These are phyloP conservation scores for Hypericum perforatum DNA, from an alignment of 345 rosid genomes.

Conservation along the genomic window DNA sequence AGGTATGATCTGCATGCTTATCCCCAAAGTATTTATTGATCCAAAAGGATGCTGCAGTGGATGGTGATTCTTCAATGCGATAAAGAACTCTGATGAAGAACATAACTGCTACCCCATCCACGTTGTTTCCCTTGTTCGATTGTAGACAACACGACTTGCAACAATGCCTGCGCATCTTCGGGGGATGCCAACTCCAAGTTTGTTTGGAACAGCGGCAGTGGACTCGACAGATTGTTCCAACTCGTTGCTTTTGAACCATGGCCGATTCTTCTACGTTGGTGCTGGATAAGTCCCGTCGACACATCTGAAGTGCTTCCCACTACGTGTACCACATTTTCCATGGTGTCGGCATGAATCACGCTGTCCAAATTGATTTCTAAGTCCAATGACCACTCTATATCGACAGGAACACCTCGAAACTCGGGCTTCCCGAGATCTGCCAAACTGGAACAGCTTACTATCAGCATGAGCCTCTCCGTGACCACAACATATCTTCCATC, in stretches of 20 bases:
- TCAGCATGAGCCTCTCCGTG: constrained; percentile 51
- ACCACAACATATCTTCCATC: constrained; percentile 58
- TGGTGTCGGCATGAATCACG: constrained; percentile 53
- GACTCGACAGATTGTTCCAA: constrained; percentile 42
- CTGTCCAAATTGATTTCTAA: constrained; percentile 63
- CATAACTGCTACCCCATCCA: constrained; percentile 37
- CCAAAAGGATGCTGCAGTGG: too few relatives aligned
- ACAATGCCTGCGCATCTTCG: constrained; percentile 43
- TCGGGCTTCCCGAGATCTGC: constrained; percentile 54
- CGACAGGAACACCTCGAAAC: constrained; percentile 52
- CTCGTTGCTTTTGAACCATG: constrained; percentile 31
- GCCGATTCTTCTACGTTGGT: constrained; percentile 33
- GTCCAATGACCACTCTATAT: constrained; percentile 64
- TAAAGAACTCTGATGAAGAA: constrained; percentile 40
- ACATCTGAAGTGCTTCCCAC: constrained; percentile 74
- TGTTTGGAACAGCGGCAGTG: constrained; percentile 65
- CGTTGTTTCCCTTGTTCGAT: constrained; percentile 55
- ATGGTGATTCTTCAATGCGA: too few relatives aligned
- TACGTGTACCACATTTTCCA: constrained; percentile 47
- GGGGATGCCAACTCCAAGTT: constrained; percentile 49
- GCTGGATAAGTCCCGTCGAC: constrained; percentile 44
- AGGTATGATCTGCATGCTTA: too few relatives aligned
- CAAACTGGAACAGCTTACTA: constrained; percentile 54
- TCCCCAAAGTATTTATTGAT: too few relatives aligned
- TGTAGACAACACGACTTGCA: constrained; percentile 41